These are phyloP conservation scores for Metarhizium robertsii DNA, from an alignment of 2,329 filamentous ascomycete genomes.

Conservation along the genomic window DNA sequence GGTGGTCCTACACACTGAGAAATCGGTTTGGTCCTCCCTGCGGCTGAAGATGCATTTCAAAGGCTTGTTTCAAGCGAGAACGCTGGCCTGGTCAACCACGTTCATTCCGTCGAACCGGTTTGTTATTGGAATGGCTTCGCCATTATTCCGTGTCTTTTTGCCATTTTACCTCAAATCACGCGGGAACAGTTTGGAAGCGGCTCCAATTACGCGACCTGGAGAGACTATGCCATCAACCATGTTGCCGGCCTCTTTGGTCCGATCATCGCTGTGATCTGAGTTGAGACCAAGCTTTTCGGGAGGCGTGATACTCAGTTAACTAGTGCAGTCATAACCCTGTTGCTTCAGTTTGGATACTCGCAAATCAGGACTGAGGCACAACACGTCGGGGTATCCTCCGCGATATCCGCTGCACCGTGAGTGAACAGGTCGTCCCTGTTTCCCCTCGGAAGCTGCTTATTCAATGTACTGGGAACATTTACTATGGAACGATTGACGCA, in stretches of 20 bases:
- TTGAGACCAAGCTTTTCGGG: slow-evolving; percentile 6
- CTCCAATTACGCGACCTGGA: slow-evolving; percentile 9
- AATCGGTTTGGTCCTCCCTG: slow-evolving; percentile 7
- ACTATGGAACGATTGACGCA: slow-evolving; percentile 8
- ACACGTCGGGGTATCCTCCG: slow-evolving; percentile 7
- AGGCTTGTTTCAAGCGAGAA: slow-evolving; percentile 8
- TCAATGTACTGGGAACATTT: slow-evolving; percentile 2
- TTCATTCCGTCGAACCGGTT: slow-evolving; percentile 8
- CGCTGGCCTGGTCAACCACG: slow-evolving; percentile 4
- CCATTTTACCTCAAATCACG: slow-evolving; percentile 6
- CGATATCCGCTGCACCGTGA: slow-evolving; percentile 8
- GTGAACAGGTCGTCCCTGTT: neutral
- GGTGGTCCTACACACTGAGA: slow-evolving; percentile 5
- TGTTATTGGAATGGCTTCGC: slow-evolving; percentile 9
- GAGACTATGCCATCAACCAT: slow-evolving; percentile 9
- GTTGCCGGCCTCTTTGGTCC: slow-evolving; percentile 6
- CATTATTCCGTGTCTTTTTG: slow-evolving; percentile 6
- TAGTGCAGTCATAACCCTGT: slow-evolving; percentile 4
- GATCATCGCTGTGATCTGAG: slow-evolving; percentile 2
- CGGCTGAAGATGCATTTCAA: slow-evolving; percentile 9
- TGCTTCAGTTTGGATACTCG: slow-evolving; percentile 8
- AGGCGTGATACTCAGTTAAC: slow-evolving; percentile 4
- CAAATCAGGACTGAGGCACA: slow-evolving; percentile 7
- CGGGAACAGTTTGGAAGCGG: slow-evolving; percentile 2
- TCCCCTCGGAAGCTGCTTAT: neutral